Evolutionary conservation across 257 asterid species (phyloP), one percentile per base, ranked within the genome.

Genomic region (Plantago elongata): DNA sequence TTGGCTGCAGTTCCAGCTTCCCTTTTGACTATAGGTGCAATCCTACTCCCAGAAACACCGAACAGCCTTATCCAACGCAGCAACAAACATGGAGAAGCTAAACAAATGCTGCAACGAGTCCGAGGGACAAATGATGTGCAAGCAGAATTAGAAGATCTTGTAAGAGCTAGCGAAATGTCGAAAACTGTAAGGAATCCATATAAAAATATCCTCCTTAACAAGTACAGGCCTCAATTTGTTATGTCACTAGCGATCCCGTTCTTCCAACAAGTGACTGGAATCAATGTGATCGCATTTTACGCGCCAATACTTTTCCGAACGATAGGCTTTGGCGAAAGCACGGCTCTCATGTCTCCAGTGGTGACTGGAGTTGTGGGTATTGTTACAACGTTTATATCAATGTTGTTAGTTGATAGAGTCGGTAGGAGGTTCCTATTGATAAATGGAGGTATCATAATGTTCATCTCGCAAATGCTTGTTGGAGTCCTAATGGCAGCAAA

Each of bases 281-380:
- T 78, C 61, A 78, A 78, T n/a, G 84, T 75, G 17, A 75, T 78
- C 2, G 69, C 72, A 78, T 78, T 78, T 66, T 78, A 78, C 15
- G 78, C 84, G 9, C 80, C 84, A 0, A 72, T 78, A 3, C 66
- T 78, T 13, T 78, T 78, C 76, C 71, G 69, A 59, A 78, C 84
- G 0, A 27, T 78, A 34, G 83, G 83, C 40, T 34, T 34, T 34
- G 40, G 40, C 8, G 40, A 34, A 34, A 34, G 40, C 8, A 6
- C 40, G 40, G 40, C 40, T 34, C 40, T 34, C 7, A 34, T 34
- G 40, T 34, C 40, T 34, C 40, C 40, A 34, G 40, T 34, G 40
- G 40, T 34, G 40, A 34, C 40, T 5, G 40, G 40, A 34, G 40
- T 34, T 7, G 40, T 34, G 0, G 40, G 40, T 34, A 34, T 34